Evolutionary conservation across 2,329 filamentous ascomycete species (phyloP).

Genomic region (Botrytis fabae): DNA sequence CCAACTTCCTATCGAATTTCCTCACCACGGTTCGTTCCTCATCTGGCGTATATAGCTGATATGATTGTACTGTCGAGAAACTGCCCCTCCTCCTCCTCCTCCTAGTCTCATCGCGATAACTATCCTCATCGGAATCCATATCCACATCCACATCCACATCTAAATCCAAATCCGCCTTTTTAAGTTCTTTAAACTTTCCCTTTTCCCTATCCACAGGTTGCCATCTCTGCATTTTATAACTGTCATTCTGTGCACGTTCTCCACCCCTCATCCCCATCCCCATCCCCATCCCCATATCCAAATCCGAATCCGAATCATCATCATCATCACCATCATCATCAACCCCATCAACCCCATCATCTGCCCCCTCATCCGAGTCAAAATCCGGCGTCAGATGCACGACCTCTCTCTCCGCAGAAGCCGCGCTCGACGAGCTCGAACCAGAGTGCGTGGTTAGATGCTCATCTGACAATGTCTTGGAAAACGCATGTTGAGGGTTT

Average conservation of each 20-base stretch:
- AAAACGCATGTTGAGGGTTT: neutral
- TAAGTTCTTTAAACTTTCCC: neutral
- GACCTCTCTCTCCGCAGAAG: neutral
- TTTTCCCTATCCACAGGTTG: slow-evolving; percentile 25
- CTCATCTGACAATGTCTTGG: slow-evolving; percentile 12
- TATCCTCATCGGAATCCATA: slow-evolving; percentile 15
- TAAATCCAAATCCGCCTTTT: slow-evolving; percentile 8
- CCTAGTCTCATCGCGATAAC: slow-evolving; percentile 17
- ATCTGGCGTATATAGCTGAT: slow-evolving; percentile 59
- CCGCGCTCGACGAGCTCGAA: neutral
- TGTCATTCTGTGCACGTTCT: slow-evolving; percentile 25
- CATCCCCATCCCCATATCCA: slow-evolving; percentile 17
- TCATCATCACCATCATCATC: neutral
- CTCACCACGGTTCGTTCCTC: slow-evolving; percentile 71
- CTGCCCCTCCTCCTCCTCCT: slow-evolving; percentile 37
- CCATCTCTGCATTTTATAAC: slow-evolving; percentile 29
- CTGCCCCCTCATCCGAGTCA: slow-evolving; percentile 36
- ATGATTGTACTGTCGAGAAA: slow-evolving; percentile 44
- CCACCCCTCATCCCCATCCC: slow-evolving; percentile 20
- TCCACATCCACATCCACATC: neutral
- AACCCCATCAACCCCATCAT: slow-evolving; percentile 8
- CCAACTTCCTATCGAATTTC: slow-evolving; percentile 76
- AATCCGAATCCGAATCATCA: neutral
- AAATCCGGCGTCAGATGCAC: slow-evolving; percentile 35
- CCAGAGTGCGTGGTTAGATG: neutral